Conservation (phyloP, 1,284 basidiomycete genomes). For the Ceratobasidium sp. region DNA sequence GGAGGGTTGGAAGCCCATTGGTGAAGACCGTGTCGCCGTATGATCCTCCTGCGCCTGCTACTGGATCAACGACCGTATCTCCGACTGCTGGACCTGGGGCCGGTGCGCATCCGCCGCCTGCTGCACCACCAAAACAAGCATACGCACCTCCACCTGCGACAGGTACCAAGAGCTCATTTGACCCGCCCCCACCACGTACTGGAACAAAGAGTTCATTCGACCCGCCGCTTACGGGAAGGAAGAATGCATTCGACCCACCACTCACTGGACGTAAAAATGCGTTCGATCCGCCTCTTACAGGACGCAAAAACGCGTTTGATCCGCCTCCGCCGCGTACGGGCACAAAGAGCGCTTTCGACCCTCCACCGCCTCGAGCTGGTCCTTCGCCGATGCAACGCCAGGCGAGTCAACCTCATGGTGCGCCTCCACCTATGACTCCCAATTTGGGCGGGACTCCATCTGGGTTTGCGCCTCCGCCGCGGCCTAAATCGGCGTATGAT, state of each 20-base stretch:
- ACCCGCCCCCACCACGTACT: slow-evolving; percentile 39
- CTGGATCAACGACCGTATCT: neutral
- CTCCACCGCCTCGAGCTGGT: neutral
- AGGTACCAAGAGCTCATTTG: slow-evolving; percentile 42
- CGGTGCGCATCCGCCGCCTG: slow-evolving; percentile 5
- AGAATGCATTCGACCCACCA: slow-evolving; percentile 26
- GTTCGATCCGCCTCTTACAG: slow-evolving; percentile 27
- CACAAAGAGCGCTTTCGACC: slow-evolving; percentile 27
- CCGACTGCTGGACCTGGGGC: slow-evolving; percentile 3
- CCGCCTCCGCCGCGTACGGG: slow-evolving; percentile 32
- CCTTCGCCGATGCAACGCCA: slow-evolving; percentile 32
- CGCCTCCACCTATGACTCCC: slow-evolving; percentile 12
- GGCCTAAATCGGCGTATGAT: slow-evolving; percentile 30
- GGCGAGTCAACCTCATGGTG: slow-evolving; percentile 44
- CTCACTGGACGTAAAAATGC: slow-evolving; percentile 21
- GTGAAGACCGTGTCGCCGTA: slow-evolving; percentile 22
- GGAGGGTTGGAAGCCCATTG: slow-evolving; percentile 16
- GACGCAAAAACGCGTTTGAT: slow-evolving; percentile 30
- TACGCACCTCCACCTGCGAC: slow-evolving; percentile 21
- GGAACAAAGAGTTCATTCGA: slow-evolving; percentile 34
- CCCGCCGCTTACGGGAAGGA: slow-evolving; percentile 27
- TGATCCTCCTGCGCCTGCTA: slow-evolving; percentile 27
- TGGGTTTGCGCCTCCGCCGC: slow-evolving; percentile 18
- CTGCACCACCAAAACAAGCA: slow-evolving; percentile 11
- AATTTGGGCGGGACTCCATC: neutral